Conservation (phyloP, 208 protist genomes). For the Dictyostelium gargantuum region DNA sequence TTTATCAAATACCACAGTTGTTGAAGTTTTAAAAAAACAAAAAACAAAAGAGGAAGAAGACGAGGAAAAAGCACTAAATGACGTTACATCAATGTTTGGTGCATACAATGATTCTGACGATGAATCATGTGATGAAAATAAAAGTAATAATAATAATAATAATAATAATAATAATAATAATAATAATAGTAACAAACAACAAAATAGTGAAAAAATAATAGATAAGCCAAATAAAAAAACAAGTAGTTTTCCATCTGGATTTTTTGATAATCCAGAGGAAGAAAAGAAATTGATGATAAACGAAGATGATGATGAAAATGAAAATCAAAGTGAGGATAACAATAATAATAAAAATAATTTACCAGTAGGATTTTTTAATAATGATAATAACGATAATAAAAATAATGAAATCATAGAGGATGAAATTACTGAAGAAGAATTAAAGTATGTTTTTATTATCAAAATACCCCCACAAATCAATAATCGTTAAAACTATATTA, state of each 20-base stretch:
- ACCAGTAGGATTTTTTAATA: neutral
- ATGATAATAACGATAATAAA: neutral
- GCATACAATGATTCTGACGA: neutral
- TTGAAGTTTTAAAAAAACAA: neutral
- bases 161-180: neutral
- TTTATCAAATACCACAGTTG: neutral
- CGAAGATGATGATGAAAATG: neutral
- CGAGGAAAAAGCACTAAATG: neutral
- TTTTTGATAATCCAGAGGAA: conserved; percentile 35
- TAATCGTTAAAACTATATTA: too few species aligned
- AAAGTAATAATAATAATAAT: neutral
- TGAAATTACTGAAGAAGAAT: neutral
- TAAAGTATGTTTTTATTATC: conserved; percentile 24
- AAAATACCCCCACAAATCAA: too few species aligned
- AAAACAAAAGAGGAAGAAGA: neutral
- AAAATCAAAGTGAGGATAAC: neutral
- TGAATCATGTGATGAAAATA: neutral
- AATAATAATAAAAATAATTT: neutral
- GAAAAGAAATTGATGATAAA: neutral
- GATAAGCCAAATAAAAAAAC: neutral
- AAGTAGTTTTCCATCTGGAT: neutral
- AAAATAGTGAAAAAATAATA: neutral
- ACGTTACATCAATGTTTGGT: neutral
- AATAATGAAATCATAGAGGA: neutral
- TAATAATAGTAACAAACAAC: neutral